Evolutionary conservation across 495 filamentous ascomycete species (phyloP).

Genomic region (Penicillium coprophilum): DNA sequence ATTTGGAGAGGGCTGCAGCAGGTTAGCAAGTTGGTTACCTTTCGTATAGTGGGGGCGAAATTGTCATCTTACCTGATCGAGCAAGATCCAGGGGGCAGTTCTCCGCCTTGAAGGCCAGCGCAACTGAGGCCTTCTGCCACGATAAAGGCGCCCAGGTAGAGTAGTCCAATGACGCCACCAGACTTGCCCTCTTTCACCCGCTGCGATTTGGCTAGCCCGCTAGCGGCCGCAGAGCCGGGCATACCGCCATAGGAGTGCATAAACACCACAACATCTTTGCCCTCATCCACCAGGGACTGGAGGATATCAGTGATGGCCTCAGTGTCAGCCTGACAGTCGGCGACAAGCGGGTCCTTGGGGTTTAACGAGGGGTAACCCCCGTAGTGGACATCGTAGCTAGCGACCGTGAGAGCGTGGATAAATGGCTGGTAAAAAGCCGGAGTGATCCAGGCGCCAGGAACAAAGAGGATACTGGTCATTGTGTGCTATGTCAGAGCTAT

Average conservation of each 20-base stretch:
- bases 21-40: no score
- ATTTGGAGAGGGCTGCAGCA: slow-evolving; percentile 19
- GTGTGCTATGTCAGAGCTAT: background rate
- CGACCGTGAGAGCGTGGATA: slow-evolving; percentile 14
- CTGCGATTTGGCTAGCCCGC: no score
- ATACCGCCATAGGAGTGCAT: no score
- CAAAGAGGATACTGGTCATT: slow-evolving; percentile 29
- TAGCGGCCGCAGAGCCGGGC: no score
- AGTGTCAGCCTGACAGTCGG: slow-evolving; percentile 21
- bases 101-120: slow-evolving; percentile 28
- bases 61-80: slow-evolving; percentile 21
- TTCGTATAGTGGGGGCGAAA: background rate
- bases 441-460: slow-evolving; percentile 34
- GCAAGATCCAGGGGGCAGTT: slow-evolving; percentile 29
- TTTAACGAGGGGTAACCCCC: slow-evolving; percentile 26
- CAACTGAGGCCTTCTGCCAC: slow-evolving; percentile 30
- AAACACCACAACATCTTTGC: no score
- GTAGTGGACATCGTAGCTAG: slow-evolving; percentile 21
- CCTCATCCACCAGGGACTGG: no score
- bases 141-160: slow-evolving; percentile 32
- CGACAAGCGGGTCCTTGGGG: slow-evolving; percentile 16
- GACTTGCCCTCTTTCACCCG: slow-evolving; percentile 5
- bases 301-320: no score
- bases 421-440: slow-evolving; percentile 25
- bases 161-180: slow-evolving; percentile 31